Conservation (phyloP, 768 basidiomycete species). For the Amanita rubescens region DNA sequence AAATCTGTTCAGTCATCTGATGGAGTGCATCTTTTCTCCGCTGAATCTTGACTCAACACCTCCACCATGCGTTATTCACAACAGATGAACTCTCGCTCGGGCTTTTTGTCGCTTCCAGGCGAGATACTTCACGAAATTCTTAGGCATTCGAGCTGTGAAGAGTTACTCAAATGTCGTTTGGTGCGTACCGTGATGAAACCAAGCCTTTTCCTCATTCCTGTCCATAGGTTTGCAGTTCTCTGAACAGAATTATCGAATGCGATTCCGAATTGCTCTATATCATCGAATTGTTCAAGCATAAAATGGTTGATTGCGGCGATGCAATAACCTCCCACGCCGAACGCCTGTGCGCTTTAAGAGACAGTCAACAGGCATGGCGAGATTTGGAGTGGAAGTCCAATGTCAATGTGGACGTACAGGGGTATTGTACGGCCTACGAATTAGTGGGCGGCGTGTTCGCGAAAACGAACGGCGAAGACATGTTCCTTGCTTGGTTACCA, state of each 20-base stretch:
- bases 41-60: no score
- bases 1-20: no score
- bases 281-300: constrained; percentile 31
- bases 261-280: constrained; percentile 28
- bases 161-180: constrained; percentile 1
- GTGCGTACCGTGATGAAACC: neutral
- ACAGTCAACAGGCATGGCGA: constrained; percentile 19
- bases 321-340: constrained; percentile 12
- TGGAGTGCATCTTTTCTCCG: no score
- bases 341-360: constrained; percentile 14
- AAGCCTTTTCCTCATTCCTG: neutral
- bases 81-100: neutral
- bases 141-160: neutral
- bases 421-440: constrained; percentile 41
- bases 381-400: constrained; percentile 15
- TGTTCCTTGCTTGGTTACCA: constrained; percentile 20
- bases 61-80: neutral
- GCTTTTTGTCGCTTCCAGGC: neutral
- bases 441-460: constrained; percentile 54
- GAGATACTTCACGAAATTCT: neutral
- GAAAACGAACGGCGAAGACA: constrained; percentile 23
- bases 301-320: constrained; percentile 20
- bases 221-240: constrained; percentile 24
- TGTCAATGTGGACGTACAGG: constrained; percentile 8
- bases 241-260: constrained; percentile 14